Conservation (phyloP, 2,329 filamentous ascomycete genomes). For the Trichoderma asperellum region DNA sequence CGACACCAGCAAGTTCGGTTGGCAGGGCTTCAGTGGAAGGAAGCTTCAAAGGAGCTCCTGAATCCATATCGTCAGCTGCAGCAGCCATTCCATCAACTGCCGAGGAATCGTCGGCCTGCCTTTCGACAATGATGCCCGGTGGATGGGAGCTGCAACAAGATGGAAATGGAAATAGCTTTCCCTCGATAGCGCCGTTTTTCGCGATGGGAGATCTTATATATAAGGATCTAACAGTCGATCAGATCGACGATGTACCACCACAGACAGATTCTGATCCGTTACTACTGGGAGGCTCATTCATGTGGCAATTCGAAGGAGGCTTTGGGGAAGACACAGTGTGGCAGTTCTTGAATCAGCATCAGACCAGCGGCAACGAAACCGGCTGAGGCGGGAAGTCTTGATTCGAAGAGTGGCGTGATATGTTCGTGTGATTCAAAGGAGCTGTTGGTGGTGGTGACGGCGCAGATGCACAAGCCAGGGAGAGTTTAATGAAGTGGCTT, state of each 20-base stretch:
- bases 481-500: not conserved
- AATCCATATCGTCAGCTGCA: not conserved
- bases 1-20: slow-evolving; percentile 29
- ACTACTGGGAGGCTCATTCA: slow-evolving; percentile 26
- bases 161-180: slow-evolving; percentile 48
- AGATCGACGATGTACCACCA: slow-evolving; percentile 36
- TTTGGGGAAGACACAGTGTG: slow-evolving; percentile 61
- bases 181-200: slow-evolving; percentile 58
- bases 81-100: not conserved
- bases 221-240: slow-evolving; percentile 56
- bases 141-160: slow-evolving; percentile 49
- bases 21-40: slow-evolving; percentile 18
- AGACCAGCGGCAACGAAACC: slow-evolving; percentile 35
- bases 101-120: not conserved
- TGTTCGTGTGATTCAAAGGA: not conserved
- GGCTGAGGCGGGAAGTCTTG: not conserved
- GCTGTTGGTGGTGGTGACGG: not conserved
- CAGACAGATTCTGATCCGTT: slow-evolving; percentile 29
- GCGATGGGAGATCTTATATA: slow-evolving; percentile 61
- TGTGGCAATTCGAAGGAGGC: slow-evolving; percentile 60
- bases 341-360: slow-evolving; percentile 58
- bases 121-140: slow-evolving; percentile 14
- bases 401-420: not conserved
- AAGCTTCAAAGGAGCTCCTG: not conserved
- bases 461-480: not conserved